Evolutionary conservation across 2,329 filamentous ascomycete genomes (phyloP), one percentile per base, ranked within the genome.

Genomic region (Scytalidium lignicola): DNA sequence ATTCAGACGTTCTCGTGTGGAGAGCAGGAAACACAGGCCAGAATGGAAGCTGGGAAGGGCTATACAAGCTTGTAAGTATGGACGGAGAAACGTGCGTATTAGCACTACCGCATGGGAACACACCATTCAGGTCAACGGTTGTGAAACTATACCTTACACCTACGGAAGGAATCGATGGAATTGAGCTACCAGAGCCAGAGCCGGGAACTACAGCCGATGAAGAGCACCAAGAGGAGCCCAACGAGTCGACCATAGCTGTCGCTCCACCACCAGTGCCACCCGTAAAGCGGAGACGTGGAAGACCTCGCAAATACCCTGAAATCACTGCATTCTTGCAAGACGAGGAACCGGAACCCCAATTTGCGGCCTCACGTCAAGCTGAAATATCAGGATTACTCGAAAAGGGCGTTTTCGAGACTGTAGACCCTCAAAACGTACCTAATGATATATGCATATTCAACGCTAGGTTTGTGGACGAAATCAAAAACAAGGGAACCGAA

Each of bases 391-490:
- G 42, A 4, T 17, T 44, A 6, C 10, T 44, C 2, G 15, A 44
- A 6, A 44, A 44, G 26, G 22, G 42, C 7, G 22, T 28, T 13
- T 44, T 44, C 22, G 15, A 44, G n/a, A 10, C 18, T 3, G 15
- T n/a, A n/a, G n/a, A n/a, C n/a, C 15, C 10, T n/a, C 22, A 44
- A 15, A 10, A 44, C n/a, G 10, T 44, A 23, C 43, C 41, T 1
- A 17, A 32, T 2, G 46, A 40, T 2, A 43, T 19, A 2, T 19
- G 41, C 12, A 26, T 56, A 1, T 53, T 53, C 20, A 51, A 53
- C 20, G 41, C 20, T 12, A n/a, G 50, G 13, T 54, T 54, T 41
- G 22, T 56, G 3, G 48, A 54, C 22, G 42, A 54, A 20, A 39
- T 56, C 1, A 56, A 56, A 18, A 40, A 53, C 13, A 22, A 41